Percentiles rank a stretch among this genome's conserved stretches.
These are phyloP conservation scores for Phylloporus arenicola DNA, from an alignment of 768 basidiomycete species.

Conservation along the genomic window DNA sequence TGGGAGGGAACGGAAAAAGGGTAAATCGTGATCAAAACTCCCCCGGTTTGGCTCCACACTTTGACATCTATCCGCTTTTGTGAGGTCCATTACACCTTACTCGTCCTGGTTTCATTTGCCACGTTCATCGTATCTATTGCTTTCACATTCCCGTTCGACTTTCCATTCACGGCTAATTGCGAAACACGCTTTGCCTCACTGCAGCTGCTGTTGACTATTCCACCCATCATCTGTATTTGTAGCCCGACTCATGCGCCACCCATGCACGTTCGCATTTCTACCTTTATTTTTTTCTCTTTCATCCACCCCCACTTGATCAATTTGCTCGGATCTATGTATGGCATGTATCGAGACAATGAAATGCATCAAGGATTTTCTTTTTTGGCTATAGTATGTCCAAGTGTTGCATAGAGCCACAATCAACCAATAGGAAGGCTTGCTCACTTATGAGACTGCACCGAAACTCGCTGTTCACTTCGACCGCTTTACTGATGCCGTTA, in stretches of 20 bases:
- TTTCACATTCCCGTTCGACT: slow-evolving; percentile 8
- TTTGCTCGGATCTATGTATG: slow-evolving; percentile 21
- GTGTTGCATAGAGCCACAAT: too few species aligned
- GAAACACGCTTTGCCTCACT: not conserved
- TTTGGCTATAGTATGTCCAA: too few species aligned
- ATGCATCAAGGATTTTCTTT: slow-evolving; percentile 1
- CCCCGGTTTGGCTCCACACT: not conserved
- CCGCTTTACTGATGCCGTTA: too few species aligned
- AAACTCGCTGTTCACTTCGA: too few species aligned
- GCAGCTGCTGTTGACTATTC: slow-evolving; percentile 4
- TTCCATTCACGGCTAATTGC: not conserved
- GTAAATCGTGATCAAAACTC: slow-evolving; percentile 47
- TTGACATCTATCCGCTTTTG: slow-evolving; percentile 14
- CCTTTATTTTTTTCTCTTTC: not conserved
- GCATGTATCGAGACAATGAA: slow-evolving; percentile 11
- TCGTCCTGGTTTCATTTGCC: slow-evolving; percentile 4
- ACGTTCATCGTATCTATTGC: slow-evolving; percentile 15
- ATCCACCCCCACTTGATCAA: not conserved
- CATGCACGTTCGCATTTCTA: slow-evolving; percentile 5
- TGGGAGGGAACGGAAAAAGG: slow-evolving; percentile 71
- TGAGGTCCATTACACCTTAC: slow-evolving; percentile 7
- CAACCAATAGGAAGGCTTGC: too few species aligned
- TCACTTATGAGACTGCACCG: too few species aligned
- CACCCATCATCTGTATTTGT: slow-evolving; percentile 23
- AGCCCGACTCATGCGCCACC: slow-evolving; percentile 9